phyloP scores from a whole-genome alignment of 345 rosid genomes.

The Triadica sebifera region DNA sequence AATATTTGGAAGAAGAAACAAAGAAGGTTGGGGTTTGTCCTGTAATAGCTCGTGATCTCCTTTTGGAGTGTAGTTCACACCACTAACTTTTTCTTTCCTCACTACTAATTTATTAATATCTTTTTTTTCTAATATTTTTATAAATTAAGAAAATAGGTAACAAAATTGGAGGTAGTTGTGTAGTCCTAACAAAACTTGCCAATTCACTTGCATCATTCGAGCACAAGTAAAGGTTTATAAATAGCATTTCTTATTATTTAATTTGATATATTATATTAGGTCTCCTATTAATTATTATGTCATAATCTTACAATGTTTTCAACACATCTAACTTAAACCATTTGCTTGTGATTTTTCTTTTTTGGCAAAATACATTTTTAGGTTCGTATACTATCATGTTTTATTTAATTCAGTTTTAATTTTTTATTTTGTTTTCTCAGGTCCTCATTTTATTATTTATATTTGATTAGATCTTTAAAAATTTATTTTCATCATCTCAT shows the following conservation, averaged over 20 bases:
- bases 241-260: constrained; percentile 5
- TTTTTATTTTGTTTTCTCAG: too few relatives aligned
- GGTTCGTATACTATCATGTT: too few relatives aligned
- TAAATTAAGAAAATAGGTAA: neutral
- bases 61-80: constrained; percentile 32
- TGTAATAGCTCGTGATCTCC: constrained; percentile 42
- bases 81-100: neutral
- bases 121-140: too few relatives aligned
- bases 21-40: constrained; percentile 29
- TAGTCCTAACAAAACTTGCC: too few relatives aligned
- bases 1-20: neutral
- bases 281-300: neutral
- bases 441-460: too few relatives aligned
- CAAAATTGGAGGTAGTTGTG: constrained; percentile 2
- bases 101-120: neutral
- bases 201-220: constrained; percentile 15
- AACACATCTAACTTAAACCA: neutral
- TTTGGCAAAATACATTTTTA: too few relatives aligned
- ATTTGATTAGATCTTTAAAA: too few relatives aligned
- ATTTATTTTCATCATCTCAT: too few relatives aligned
- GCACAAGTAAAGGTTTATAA: neutral
- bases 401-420: too few relatives aligned
- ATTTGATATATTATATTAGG: neutral
- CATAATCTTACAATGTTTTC: neutral
- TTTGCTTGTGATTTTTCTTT: neutral